A percentile compares a stretch with the other conserved stretches of the same genome.
Evolutionary conservation across 352 stramenopile species (phyloP).

Genomic region (Pelagophyceae sp.): DNA sequence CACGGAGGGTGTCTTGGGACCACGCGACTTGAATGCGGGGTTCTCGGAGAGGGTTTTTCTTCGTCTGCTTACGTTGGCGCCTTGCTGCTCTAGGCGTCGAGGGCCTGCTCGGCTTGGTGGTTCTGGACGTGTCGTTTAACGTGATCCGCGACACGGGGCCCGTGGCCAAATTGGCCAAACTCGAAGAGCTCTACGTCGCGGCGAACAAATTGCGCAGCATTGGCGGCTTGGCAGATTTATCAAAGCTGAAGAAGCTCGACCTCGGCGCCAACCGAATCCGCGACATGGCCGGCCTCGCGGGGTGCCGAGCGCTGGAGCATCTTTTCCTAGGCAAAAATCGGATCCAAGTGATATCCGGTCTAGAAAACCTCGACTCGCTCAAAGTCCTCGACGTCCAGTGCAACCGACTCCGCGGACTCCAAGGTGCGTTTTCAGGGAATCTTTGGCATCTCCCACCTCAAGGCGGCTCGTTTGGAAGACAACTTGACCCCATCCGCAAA

Average conservation of each 20-base stretch:
- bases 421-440: neutral
- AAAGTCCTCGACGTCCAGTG: constrained; percentile 73
- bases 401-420: constrained; percentile 84
- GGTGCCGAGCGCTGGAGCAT: constrained; percentile 76
- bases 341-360: constrained; percentile 74
- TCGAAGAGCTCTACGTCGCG: constrained; percentile 83
- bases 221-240: constrained; percentile 68
- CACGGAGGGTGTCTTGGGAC: no score
- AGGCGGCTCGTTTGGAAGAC: neutral
- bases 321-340: constrained; percentile 98
- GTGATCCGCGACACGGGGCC: constrained; percentile 74
- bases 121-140: constrained; percentile 93
- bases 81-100: no score
- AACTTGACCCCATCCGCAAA: no score
- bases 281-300: constrained; percentile 77
- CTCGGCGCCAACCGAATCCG: constrained; percentile 88
- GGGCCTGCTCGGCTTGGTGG: constrained; percentile 35
- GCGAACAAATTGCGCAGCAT: constrained; percentile 97
- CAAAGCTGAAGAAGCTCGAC: constrained; percentile 82
- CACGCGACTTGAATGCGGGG: no score
- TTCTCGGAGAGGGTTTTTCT: no score
- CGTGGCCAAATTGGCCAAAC: constrained; percentile 56
- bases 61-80: no score
- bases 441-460: neutral
- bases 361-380: constrained; percentile 74